phyloP scores from a whole-genome alignment of 1,139 yeast species.

The Lodderomyces metapsilosis region DNA sequence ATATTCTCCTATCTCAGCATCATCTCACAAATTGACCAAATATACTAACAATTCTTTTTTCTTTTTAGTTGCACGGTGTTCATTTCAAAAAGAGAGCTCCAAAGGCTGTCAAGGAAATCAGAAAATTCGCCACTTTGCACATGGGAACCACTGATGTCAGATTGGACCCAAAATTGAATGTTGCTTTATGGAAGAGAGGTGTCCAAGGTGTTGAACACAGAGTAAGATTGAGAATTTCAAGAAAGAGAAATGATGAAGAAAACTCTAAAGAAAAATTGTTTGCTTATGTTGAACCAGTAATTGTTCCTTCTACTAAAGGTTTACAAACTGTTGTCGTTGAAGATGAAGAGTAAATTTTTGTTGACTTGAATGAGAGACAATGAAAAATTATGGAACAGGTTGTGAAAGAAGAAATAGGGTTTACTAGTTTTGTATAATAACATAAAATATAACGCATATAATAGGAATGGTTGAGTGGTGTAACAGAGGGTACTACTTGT shows the following conservation, averaged over 20 bases:
- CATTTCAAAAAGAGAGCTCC: constrained; percentile 99
- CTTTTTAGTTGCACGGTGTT: constrained; percentile 88
- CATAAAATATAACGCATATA: constrained; percentile 4
- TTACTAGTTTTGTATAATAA: constrained; percentile 14
- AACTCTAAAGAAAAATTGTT: constrained; percentile 98
- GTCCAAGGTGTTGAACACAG: constrained; percentile 98
- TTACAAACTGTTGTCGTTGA: constrained; percentile 97
- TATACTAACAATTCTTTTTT: constrained; percentile 1
- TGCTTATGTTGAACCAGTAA: constrained; percentile 97
- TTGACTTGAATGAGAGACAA: not conserved
- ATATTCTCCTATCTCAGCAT: not conserved
- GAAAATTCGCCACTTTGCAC: constrained; percentile 97
- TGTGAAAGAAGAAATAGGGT: constrained; percentile 2
- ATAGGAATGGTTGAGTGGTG: not conserved
- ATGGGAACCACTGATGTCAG: constrained; percentile 99
- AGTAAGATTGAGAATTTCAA: constrained; percentile 97
- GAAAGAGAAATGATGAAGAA: constrained; percentile 99
- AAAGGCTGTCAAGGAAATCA: constrained; percentile 98
- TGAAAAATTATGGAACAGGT: not conserved
- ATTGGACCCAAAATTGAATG: constrained; percentile 98
- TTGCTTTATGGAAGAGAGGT: constrained; percentile 99
- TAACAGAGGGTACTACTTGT: not conserved
- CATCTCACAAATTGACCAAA: not conserved
- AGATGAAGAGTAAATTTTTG: constrained; percentile 42
- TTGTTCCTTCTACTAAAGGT: constrained; percentile 94